Percentiles rank a stretch among this genome's conserved stretches.
Conservation (phyloP, 352 stramenopile genomes). For the Phytophthora idaei region DNA sequence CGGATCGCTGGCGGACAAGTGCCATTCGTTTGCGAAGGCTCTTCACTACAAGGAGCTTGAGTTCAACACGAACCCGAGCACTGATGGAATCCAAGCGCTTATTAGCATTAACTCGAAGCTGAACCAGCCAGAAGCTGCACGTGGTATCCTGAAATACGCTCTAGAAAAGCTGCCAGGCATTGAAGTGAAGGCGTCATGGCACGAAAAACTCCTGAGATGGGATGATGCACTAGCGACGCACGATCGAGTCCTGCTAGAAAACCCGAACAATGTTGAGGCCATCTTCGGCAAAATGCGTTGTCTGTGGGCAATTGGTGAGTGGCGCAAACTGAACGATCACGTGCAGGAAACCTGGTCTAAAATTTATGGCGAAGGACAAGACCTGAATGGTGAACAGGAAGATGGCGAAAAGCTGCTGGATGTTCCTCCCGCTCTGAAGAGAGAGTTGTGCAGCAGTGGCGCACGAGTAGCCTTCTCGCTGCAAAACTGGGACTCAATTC, state of each 20-base stretch:
- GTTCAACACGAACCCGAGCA: slow-evolving; percentile 92
- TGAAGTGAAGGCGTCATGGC: slow-evolving; percentile 95
- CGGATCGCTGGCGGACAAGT: slow-evolving; percentile 96
- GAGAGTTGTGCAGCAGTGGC: slow-evolving; percentile 84
- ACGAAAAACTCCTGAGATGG: slow-evolving; percentile 99
- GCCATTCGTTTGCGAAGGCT: slow-evolving; percentile 98
- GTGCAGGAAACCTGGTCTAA: slow-evolving; percentile 88
- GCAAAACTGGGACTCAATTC: slow-evolving; percentile 87
- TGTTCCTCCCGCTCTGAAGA: slow-evolving; percentile 82
- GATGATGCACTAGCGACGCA: slow-evolving; percentile 96
- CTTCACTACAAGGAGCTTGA: slow-evolving; percentile 99
- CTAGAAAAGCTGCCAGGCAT: slow-evolving; percentile 75
- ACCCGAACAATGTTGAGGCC: slow-evolving; percentile 92
- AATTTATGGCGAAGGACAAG: slow-evolving; percentile 72
- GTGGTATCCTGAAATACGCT: slow-evolving; percentile 97
- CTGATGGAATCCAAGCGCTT: slow-evolving; percentile 96
- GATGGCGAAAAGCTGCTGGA: slow-evolving; percentile 67
- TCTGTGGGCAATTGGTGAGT: slow-evolving; percentile 97
- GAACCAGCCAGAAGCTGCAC: slow-evolving; percentile 96
- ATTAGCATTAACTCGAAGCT: slow-evolving; percentile 99
- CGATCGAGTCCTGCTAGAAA: slow-evolving; percentile 75
- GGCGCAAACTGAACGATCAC: slow-evolving; percentile 95
- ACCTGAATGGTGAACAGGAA: slow-evolving; percentile 46
- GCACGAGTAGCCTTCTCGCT: slow-evolving; percentile 82
- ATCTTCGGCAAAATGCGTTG: slow-evolving; percentile 99